phyloP scores from a whole-genome alignment of 176 grass and related monocot species.

The Areca catechu region DNA sequence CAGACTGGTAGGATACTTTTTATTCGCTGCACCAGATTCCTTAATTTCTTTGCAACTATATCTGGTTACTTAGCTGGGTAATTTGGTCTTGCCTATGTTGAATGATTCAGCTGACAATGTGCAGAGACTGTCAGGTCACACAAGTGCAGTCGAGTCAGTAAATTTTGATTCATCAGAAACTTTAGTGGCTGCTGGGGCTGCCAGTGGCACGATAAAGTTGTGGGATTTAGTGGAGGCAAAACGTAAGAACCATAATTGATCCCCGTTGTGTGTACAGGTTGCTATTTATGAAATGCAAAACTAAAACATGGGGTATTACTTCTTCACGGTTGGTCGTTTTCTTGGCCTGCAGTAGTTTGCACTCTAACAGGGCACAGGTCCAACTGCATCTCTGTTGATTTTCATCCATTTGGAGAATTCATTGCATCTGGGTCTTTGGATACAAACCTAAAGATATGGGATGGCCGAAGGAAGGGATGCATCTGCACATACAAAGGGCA shows the following conservation, averaged over 20 bases:
- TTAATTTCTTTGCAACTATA: too few relatives aligned
- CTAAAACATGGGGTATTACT: neutral
- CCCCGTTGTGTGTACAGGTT: neutral
- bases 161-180: slow-evolving; percentile 83
- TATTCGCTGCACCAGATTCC: too few relatives aligned
- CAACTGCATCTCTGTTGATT: slow-evolving; percentile 74
- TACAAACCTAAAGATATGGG: slow-evolving; percentile 97
- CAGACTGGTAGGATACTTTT: slow-evolving; percentile 44
- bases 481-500: slow-evolving; percentile 97
- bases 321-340: slow-evolving; percentile 6
- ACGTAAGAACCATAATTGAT: slow-evolving; percentile 30
- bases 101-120: too few relatives aligned
- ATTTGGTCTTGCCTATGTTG: neutral
- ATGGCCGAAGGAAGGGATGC: slow-evolving; percentile 76
- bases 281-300: neutral
- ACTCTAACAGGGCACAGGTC: slow-evolving; percentile 90
- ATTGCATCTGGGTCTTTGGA: slow-evolving; percentile 84
- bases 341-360: slow-evolving; percentile 45
- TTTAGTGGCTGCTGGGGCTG: slow-evolving; percentile 66
- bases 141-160: slow-evolving; percentile 79
- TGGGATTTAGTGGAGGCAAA: slow-evolving; percentile 83
- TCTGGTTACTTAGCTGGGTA: neutral
- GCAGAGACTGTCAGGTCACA: slow-evolving; percentile 70
- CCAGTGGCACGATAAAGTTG: slow-evolving; percentile 83
- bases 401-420: slow-evolving; percentile 93